A percentile compares a stretch with the other conserved stretches of the same genome.
Conservation (phyloP, 1,284 basidiomycete species). For the Rhodofomes roseus region DNA sequence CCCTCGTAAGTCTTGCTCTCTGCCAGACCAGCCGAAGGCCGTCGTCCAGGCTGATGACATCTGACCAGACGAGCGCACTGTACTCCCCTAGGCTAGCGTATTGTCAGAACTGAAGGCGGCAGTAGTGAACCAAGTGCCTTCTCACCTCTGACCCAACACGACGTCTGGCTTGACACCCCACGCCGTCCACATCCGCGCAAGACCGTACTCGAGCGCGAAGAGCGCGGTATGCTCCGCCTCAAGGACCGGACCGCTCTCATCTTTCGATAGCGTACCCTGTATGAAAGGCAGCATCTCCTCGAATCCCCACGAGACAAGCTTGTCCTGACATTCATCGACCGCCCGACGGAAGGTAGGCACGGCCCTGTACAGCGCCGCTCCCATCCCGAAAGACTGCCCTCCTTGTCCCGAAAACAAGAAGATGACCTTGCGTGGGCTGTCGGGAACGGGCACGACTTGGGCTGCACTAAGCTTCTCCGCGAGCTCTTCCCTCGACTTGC, state of each 20-base stretch:
- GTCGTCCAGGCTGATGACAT: conserved; percentile 50
- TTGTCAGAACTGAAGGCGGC: conserved; percentile 2
- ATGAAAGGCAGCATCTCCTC: conserved; percentile 48
- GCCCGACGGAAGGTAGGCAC: conserved; percentile 41
- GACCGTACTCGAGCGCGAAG: conserved; percentile 57
- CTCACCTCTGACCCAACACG: conserved; percentile 66
- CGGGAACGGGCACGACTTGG: conserved; percentile 26
- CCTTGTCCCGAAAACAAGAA: conserved; percentile 76
- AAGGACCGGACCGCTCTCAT: conserved; percentile 28
- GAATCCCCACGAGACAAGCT: conserved; percentile 47
- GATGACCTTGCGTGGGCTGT: conserved; percentile 32
- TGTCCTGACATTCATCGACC: conserved; percentile 55
- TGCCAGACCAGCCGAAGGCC: conserved; percentile 55
- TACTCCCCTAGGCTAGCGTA: conserved; percentile 63
- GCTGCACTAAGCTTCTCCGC: conserved; percentile 38
- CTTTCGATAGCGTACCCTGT: conserved; percentile 6
- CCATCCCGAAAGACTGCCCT: conserved; percentile 64
- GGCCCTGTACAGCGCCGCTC: conserved; percentile 46
- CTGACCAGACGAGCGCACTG: conserved; percentile 58
- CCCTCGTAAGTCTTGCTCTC: conserved; percentile 51
- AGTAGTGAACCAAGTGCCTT: not conserved
- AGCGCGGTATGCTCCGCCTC: conserved; percentile 51
- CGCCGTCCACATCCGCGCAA: conserved; percentile 57
- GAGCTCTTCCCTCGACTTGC: conserved; percentile 40
- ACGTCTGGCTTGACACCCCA: conserved; percentile 59